These are phyloP conservation scores for Cyclospora cayetanensis DNA, from an alignment of 169 alveolate species.

Conservation along the genomic window DNA sequence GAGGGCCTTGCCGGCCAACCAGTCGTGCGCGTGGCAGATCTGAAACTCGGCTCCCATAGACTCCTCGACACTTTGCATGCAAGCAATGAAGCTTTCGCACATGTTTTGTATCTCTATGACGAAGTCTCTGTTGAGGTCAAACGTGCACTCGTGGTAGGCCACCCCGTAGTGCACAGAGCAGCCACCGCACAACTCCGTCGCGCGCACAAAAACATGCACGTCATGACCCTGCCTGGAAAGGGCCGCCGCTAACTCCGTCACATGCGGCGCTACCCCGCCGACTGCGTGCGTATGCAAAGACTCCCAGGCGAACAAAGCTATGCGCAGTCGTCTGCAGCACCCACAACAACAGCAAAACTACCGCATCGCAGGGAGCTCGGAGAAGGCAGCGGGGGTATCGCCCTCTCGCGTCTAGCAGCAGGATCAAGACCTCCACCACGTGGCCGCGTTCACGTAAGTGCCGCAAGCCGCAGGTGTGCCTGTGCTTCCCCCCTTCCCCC, in stretches of 20 bases:
- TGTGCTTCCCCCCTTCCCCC: no score
- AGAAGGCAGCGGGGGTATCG: no score
- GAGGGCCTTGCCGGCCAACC: constrained; percentile 83
- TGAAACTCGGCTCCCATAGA: constrained; percentile 72
- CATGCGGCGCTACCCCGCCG: constrained; percentile 84
- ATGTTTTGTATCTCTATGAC: constrained; percentile 82
- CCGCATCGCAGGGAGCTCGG: no score
- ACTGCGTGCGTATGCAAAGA: constrained; percentile 81
- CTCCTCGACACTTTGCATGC: constrained; percentile 75
- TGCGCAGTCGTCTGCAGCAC: constrained; percentile 71
- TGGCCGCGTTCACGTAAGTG: no score
- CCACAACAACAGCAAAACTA: not conserved
- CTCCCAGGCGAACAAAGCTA: constrained; percentile 84
- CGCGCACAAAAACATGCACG: constrained; percentile 81
- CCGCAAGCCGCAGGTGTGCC: no score
- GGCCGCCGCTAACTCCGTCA: constrained; percentile 82
- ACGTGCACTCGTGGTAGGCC: constrained; percentile 78
- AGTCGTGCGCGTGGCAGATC: constrained; percentile 84
- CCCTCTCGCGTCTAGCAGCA: no score
- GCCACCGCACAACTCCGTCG: constrained; percentile 72
- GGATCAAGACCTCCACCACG: no score
- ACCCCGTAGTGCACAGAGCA: constrained; percentile 77
- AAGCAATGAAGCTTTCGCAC: constrained; percentile 81
- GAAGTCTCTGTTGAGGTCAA: constrained; percentile 78
- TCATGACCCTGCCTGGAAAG: constrained; percentile 82